Evolutionary conservation across 441 rosid genomes (phyloP), one percentile per base, ranked within the genome.

Genomic region (Pelargonium australe): DNA sequence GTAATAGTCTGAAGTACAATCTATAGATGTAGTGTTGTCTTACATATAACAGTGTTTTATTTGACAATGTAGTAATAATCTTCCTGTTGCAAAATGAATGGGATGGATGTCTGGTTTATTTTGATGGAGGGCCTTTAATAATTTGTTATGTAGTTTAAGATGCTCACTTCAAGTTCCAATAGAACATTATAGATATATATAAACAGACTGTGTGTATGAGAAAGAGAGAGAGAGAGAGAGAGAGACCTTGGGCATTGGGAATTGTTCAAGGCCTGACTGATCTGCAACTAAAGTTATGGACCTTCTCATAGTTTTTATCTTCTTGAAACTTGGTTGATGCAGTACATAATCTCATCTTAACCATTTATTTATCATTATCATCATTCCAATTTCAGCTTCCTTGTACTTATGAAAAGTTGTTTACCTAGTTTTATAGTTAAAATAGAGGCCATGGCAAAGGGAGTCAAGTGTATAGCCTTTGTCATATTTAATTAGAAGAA

Each of bases 201-300:
- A 34, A 62, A 66, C 66, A 45, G 69, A 60, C 64, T 11, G 14
- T 40, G 68, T n/a, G 44, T 16, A 65, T 63, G 68, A 34, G 37
- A 34, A 6, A 34, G 37, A 34, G 67, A 63, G 68, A 66, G 77
- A 71, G 43, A 64, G 66, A 61, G 19, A 77, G 53, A 73, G 51
- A 37, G 41, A 37, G 41, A 37, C 41, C 41, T 37, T 72, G 68
- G 45, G 34, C 78, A 78, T 85, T 41, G 78, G 79, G 72, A 83
- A 75, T 75, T 69, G 82, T 64, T 69, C 68, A 68, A 61, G 63
- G 73, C 70, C 71, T 69, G 68, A 76, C 73, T 65, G 58, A 47
- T 71, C 68, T 80, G 76, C 73, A 45, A 34, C 72, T 61, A 65
- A 76, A 72, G 71, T 64, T 62, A 65, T 60, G 23, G n/a, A 60